Base-by-base conservation (phyloP, 1,284 basidiomycete species). In the Heterobasidion irregulare region DNA sequence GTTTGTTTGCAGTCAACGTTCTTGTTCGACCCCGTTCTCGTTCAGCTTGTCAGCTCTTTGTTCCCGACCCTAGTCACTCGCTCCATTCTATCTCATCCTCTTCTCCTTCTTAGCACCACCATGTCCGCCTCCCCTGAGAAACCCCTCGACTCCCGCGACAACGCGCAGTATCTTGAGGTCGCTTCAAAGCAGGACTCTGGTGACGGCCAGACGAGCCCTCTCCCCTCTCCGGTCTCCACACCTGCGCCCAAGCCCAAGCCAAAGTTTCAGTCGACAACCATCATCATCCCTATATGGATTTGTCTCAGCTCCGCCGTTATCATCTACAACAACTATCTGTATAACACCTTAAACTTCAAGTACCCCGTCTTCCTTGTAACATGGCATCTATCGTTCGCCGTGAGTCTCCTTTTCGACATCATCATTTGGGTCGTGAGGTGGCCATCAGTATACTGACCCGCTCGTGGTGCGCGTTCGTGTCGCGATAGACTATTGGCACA, bases 321-420 rank as follows among this genome's bases (percentile, higher is more conserved):
- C 73, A 86, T 98, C 56, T 98, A 98, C 83, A 98, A 98, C 82
- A 95, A 94, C 72, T 89, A 90, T 67, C 74, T 97, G 68, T 94
- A 94, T 75, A 86, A 88, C 68, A 81, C 78, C 53, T 81, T 92
- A 64, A 71, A 85, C 60, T 96, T 96, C 77, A 81, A 81, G 63
- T 96, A 75, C 74, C 92, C 92, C 45, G 88, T 94, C 62, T 94
- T 94, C 72, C 79, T 91, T 54, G 92, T 93, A 56, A 94, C 92
- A 56, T 94, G 80, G 80, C 92, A 93, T 70, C 76, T 94, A 44
- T 75, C 80, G 38, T 94, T 95, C 66, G 89, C 94, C 26, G 87
- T 89, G 61, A 69, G 84, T 77, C 48, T 47, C 62, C 64, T 47
- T 33, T 55, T 8, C 2, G 34, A 26, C 38, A 41, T 41, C 38